Evolutionary conservation across 208 protist genomes (phyloP).

Genomic region (Leishmania martiniquensis): DNA sequence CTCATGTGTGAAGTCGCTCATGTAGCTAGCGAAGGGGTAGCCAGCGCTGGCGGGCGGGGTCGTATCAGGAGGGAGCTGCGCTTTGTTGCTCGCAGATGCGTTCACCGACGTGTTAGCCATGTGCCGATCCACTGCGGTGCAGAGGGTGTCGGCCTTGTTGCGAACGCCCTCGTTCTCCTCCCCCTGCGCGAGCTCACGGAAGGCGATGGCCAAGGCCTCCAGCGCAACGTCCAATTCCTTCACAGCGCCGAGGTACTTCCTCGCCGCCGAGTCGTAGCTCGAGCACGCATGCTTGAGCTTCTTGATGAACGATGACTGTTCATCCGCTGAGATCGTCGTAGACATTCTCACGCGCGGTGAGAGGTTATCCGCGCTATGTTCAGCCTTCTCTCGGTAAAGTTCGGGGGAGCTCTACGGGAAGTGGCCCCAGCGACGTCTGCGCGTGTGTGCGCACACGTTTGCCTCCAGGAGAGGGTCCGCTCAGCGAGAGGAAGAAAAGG

Average conservation of each 20-base stretch:
- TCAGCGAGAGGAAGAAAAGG: too few relatives aligned
- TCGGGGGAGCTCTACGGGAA: background rate
- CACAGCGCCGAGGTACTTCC: slow-evolving; percentile 62
- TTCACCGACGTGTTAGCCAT: slow-evolving; percentile 14
- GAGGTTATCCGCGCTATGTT: background rate
- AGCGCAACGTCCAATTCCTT: slow-evolving; percentile 52
- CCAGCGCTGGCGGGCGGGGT: background rate
- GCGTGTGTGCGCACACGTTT: background rate
- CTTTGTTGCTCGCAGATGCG: slow-evolving; percentile 11
- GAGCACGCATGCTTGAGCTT: slow-evolving; percentile 61
- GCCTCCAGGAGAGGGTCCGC: too few relatives aligned
- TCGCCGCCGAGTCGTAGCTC: slow-evolving; percentile 53
- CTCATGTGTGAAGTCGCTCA: slow-evolving; percentile 63
- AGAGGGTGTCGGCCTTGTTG: slow-evolving; percentile 37
- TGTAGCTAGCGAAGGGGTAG: slow-evolving; percentile 53
- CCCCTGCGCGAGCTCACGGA: slow-evolving; percentile 57
- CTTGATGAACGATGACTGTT: slow-evolving; percentile 33
- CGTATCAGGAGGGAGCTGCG: background rate
- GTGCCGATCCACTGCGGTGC: slow-evolving; percentile 46
- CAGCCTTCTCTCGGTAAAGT: background rate
- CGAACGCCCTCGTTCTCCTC: slow-evolving; percentile 31
- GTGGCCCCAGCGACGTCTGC: background rate
- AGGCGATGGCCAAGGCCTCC: slow-evolving; percentile 55
- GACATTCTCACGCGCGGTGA: slow-evolving; percentile 6
- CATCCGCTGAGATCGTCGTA: slow-evolving; percentile 20